Percentiles rank a stretch among this genome's conserved stretches.
Conservation (phyloP, 2,329 filamentous ascomycete genomes). For the Fusarium hostae region DNA sequence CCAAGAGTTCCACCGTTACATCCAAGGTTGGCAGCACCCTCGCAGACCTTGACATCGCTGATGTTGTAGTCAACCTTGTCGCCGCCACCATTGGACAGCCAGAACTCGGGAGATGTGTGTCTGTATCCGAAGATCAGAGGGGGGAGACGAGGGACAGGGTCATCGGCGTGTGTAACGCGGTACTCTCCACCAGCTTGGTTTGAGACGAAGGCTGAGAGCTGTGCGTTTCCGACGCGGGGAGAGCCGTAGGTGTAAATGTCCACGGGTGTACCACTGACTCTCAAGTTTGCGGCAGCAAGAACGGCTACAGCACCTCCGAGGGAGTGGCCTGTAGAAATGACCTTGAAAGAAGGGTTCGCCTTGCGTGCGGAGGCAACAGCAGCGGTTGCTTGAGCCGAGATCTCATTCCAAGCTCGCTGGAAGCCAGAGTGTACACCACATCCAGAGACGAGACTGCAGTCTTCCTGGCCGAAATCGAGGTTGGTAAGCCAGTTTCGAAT, state of each 20-base stretch:
- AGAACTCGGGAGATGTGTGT: conserved; percentile 78
- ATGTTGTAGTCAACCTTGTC: conserved; percentile 51
- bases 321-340: conserved; percentile 74
- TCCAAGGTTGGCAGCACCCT: conserved; percentile 57
- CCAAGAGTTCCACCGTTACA: conserved; percentile 64
- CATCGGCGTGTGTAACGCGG: conserved; percentile 74
- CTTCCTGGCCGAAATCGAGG: conserved; percentile 47
- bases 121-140: conserved; percentile 69
- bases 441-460: conserved; percentile 49
- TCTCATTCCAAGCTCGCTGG: conserved; percentile 66
- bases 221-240: conserved; percentile 71
- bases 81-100: conserved; percentile 57
- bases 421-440: conserved; percentile 70
- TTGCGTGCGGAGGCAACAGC: conserved; percentile 57
- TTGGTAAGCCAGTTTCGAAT: conserved; percentile 72
- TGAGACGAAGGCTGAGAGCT: conserved; percentile 65
- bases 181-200: conserved; percentile 63
- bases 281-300: conserved; percentile 67
- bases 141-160: conserved; percentile 76
- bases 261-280: conserved; percentile 55
- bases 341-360: conserved; percentile 61
- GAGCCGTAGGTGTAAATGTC: conserved; percentile 75
- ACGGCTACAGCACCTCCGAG: conserved; percentile 74
- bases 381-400: conserved; percentile 54
- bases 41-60: conserved; percentile 58